Base-by-base conservation (phyloP, 2,329 filamentous ascomycete species). In the Pezicula neosporulosa region DNA sequence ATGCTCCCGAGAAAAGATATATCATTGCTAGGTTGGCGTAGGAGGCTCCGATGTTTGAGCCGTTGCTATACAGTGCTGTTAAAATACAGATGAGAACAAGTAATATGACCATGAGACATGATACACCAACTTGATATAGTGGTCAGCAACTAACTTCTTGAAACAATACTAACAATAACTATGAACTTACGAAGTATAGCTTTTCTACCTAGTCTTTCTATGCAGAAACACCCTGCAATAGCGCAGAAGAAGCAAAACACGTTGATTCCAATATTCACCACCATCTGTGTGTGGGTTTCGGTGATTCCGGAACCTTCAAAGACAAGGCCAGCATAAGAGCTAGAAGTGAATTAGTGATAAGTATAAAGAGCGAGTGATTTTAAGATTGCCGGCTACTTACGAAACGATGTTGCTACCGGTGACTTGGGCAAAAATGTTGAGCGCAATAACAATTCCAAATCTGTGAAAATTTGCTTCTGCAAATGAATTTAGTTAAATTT, bases 1-100 rank as follows among this genome's bases (percentile, higher is more conserved):
- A 63, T 4, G 58, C 60, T 3, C 55, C 55, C 3, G 60, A 61
- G 50, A 64, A 63, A 6, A 63, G 50, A 46, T 60, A 64, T 24
- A 64, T 63, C 55, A 63, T 64, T 2, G 58, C 47, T 16, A 65
- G 4, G 54, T 62, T 28, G 5, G 47, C 27, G 38, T 42, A 42
- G 15, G 38, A 42, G 10, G 38, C 38, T 42, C 15, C 15, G 15
- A 18, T 42, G 8, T 42, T 42, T 4, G 38, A 42, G 3, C 15
- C 38, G 38, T 42, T 9, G 18, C 38, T 18, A 19, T 42, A 42
- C 3, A 42, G 15, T 42, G 38, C 38, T 4, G 38, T 42, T 9
- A 42, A 42, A 19, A 42, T 42, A 19, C 38, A 42, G 38, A 42
- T 9, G 18, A 42, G 38, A 19, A 42, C 18, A 19, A 42, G 38